Percentiles rank a stretch among this genome's conserved stretches.
Evolutionary conservation across 306 rosid genomes (phyloP).

Genomic region (Fragaria iinumae): DNA sequence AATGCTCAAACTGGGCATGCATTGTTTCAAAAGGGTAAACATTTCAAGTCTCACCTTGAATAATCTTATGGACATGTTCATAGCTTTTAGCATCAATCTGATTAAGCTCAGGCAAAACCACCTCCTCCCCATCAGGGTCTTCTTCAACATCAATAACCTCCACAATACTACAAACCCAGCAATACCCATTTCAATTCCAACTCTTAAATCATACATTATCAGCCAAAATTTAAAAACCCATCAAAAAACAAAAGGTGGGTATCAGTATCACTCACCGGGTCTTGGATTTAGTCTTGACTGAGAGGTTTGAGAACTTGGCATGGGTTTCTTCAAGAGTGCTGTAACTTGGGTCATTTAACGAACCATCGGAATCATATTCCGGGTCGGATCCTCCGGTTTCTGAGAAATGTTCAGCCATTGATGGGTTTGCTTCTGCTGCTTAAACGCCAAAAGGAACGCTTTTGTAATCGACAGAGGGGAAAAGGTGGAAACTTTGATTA

Average conservation of each 20-base stretch:
- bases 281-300: constrained; percentile 40
- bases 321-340: constrained; percentile 42
- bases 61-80: constrained; percentile 39
- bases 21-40: neutral
- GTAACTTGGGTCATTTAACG: constrained; percentile 41
- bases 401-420: constrained; percentile 45
- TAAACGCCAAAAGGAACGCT: no score
- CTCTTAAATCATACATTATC: neutral
- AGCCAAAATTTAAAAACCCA: neutral
- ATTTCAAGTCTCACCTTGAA: constrained; percentile 42
- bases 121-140: constrained; percentile 30
- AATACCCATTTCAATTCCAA: constrained; percentile 1
- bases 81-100: constrained; percentile 34
- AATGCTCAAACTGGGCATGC: neutral
- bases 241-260: neutral
- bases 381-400: constrained; percentile 40
- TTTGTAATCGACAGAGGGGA: no score
- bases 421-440: constrained; percentile 7
- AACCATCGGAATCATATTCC: constrained; percentile 39
- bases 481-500: no score
- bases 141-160: constrained; percentile 23
- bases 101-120: constrained; percentile 28
- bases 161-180: constrained; percentile 37
- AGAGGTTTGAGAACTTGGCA: constrained; percentile 42
- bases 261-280: constrained; percentile 32